These are phyloP conservation scores for Margaritispora aquatica DNA, from an alignment of 495 filamentous ascomycete species.

Conservation along the genomic window DNA sequence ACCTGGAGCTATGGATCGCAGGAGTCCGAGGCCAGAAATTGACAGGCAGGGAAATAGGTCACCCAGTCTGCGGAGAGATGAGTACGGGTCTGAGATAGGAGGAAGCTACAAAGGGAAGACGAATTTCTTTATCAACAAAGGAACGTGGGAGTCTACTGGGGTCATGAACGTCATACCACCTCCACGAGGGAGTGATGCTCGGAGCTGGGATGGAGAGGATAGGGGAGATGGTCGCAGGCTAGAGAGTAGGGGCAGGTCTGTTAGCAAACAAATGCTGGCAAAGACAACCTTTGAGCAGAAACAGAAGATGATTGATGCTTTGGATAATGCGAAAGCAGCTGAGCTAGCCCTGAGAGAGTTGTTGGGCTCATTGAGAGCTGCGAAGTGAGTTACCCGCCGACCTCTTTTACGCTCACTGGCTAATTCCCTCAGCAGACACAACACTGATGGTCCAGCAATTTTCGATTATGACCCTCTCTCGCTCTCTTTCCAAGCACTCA, in stretches of 20 bases:
- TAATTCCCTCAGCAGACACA: constrained; percentile 3
- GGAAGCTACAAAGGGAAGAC: constrained; percentile 15
- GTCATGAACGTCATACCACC: constrained; percentile 72
- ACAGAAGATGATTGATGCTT: constrained; percentile 50
- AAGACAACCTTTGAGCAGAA: constrained; percentile 53
- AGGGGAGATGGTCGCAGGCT: constrained; percentile 21
- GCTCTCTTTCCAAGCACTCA: constrained; percentile 75
- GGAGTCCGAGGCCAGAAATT: constrained; percentile 15
- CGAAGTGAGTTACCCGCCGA: constrained; percentile 51
- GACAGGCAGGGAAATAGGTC: constrained; percentile 17
- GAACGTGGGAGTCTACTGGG: constrained; percentile 68
- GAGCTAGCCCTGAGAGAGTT: constrained; percentile 80
- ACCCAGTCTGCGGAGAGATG: constrained; percentile 17
- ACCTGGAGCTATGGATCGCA: constrained; percentile 23
- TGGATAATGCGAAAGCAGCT: constrained; percentile 70
- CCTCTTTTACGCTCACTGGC: background rate
- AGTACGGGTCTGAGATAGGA: constrained; percentile 1
- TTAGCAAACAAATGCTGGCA: constrained; percentile 39
- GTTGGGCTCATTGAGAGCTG: constrained; percentile 69
- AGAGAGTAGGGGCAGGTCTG: constrained; percentile 20
- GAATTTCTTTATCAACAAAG: constrained; percentile 14
- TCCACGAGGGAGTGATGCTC: constrained; percentile 19
- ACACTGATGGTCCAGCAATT: constrained; percentile 29
- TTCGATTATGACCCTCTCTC: constrained; percentile 81
- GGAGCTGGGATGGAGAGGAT: constrained; percentile 21